Conservation (phyloP, 2,329 filamentous ascomycete genomes). For the Monosporascus ibericus region DNA sequence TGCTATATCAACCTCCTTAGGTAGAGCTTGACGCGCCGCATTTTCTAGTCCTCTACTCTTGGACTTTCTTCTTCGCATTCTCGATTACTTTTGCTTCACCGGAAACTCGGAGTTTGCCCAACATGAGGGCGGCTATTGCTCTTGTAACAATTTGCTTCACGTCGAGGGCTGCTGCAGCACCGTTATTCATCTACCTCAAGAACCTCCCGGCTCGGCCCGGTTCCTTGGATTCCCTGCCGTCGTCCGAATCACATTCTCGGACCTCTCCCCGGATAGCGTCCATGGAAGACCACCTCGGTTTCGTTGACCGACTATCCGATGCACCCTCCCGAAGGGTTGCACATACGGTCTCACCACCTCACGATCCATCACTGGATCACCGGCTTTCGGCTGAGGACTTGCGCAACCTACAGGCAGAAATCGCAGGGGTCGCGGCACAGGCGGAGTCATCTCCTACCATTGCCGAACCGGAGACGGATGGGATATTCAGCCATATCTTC, state of each 20-base stretch:
- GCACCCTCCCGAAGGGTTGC: neutral
- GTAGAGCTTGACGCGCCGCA: neutral
- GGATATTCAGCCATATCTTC: constrained; percentile 19
- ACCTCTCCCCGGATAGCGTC: neutral
- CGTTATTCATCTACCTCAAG: neutral
- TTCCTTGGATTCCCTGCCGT: neutral
- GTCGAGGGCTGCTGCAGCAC: neutral
- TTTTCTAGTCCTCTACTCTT: neutral
- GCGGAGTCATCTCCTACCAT: constrained; percentile 18
- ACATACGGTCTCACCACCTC: neutral
- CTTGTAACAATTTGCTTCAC: neutral
- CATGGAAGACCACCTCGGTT: neutral
- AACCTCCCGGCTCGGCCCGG: neutral
- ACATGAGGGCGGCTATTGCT: neutral
- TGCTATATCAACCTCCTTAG: neutral
- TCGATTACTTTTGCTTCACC: neutral
- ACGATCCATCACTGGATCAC: neutral
- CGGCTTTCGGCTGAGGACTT: neutral
- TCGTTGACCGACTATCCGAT: neutral
- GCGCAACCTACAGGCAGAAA: constrained; percentile 20
- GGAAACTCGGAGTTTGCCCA: neutral
- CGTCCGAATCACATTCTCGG: neutral
- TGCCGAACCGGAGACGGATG: constrained; percentile 21
- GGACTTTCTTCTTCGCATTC: neutral
- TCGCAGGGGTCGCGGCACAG: constrained; percentile 14